Base-by-base conservation (phyloP, 345 rosid genomes). In the Linum lewisii region DNA sequence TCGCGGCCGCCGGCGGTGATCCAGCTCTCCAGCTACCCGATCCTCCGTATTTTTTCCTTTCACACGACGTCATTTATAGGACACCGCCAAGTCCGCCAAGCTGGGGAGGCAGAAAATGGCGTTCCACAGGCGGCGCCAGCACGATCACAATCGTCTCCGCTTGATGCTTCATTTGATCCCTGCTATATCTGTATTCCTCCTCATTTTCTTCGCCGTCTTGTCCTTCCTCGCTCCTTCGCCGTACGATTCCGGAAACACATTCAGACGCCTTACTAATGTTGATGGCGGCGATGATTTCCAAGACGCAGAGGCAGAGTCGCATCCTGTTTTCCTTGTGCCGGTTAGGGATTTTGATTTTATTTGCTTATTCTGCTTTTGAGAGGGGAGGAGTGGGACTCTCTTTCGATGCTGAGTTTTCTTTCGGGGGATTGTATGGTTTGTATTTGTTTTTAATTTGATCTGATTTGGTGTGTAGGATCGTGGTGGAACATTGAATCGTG, bases 211-310 rank as follows among this genome's bases (percentile, higher is more conserved):
- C 64, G 76, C 81, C 64, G 71, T 90, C 69, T 75, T 94, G 64
- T 82, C 95, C 1, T 62, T 90, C 56, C 77, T 94, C 25, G 75
- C 84, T 7, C 95, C 90, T 61, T 70, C 86, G 67, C 95, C 95
- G 16, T 63, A 50, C 59, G 89, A 83, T 72, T 61, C 73, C 58
- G 82, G 79, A 63, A 69, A 63, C 45, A 60, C 58, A 29, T 77
- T 54, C 60, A 73, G 63, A 23, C 80, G 53, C 66, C 70, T 63
- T 63, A 75, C 77, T 32, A 36, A 10, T 18, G 54, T 18, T 1
- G 15, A 24, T 24, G 44, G 67, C 24, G 64, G 67, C 56, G 57
- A 55, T 24, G 70, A 5, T 19, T 73, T 24, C 24, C 73, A 67
- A 32, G 84, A 63, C 44, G 49, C 68, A 16, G 47, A 42, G 23